Conservation (phyloP, 208 protist species). For the Crithidia mellificae region DNA sequence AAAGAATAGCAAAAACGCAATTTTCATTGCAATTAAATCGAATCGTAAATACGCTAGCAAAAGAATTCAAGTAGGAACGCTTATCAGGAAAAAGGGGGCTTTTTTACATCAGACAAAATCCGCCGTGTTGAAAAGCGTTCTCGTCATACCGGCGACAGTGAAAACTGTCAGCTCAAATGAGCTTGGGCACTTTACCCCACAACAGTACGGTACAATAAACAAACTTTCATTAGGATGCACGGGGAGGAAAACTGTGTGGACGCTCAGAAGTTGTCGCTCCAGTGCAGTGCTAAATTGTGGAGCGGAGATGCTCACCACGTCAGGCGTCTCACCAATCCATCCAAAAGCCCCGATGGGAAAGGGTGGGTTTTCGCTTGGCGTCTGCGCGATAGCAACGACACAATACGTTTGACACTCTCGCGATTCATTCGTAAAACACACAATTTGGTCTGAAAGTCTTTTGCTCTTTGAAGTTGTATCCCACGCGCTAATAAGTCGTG, state of each 20-base stretch:
- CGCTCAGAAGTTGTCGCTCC: slow-evolving; percentile 22
- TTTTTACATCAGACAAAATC: slow-evolving; percentile 28
- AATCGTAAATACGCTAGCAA: no score
- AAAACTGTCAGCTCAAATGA: slow-evolving; percentile 28
- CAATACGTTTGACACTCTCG: slow-evolving; percentile 22
- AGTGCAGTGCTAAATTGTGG: slow-evolving; percentile 26
- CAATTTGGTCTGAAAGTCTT: slow-evolving; percentile 35
- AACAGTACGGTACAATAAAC: slow-evolving; percentile 34
- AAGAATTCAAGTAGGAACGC: no score
- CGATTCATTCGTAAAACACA: slow-evolving; percentile 38
- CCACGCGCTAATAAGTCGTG: slow-evolving; percentile 33
- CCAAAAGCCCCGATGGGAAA: slow-evolving; percentile 33
- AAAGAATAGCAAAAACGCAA: background rate
- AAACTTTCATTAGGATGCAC: slow-evolving; percentile 14
- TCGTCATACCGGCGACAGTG: slow-evolving; percentile 1
- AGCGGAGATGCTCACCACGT: slow-evolving; percentile 16
- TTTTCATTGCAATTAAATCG: no score
- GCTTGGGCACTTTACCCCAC: slow-evolving; percentile 11
- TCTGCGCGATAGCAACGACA: slow-evolving; percentile 54
- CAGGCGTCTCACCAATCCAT: slow-evolving; percentile 21
- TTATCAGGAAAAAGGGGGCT: background rate
- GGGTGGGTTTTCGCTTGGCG: slow-evolving; percentile 13
- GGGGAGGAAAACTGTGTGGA: slow-evolving; percentile 26
- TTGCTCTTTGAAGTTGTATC: slow-evolving; percentile 26
- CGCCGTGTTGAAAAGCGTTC: slow-evolving; percentile 6